These are phyloP conservation scores for Metschnikowia koreensis DNA, from an alignment of 805 yeast genomes.

Conservation along the genomic window DNA sequence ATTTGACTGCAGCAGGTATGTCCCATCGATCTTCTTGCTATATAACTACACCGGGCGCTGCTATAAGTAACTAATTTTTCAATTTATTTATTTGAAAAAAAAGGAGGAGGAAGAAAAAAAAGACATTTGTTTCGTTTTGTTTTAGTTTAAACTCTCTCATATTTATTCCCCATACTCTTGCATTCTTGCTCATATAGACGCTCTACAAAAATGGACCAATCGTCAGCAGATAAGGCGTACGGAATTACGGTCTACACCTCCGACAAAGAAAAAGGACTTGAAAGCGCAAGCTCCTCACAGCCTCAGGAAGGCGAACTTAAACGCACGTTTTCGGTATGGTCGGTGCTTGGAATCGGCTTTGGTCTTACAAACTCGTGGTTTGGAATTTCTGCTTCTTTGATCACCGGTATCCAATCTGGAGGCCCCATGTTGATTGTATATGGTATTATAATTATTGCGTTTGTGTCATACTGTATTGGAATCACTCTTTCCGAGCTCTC, in stretches of 20 bases:
- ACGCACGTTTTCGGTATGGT: conserved; percentile 39
- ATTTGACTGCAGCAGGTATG: not conserved
- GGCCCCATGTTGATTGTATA: conserved; percentile 42
- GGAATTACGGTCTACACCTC: conserved; percentile 12
- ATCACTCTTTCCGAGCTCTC: conserved; percentile 40
- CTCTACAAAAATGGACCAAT: not conserved
- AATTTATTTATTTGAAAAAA: too few species aligned
- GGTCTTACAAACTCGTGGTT: conserved; percentile 45
- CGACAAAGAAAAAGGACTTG: conserved; percentile 13
- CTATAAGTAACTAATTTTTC: not conserved
- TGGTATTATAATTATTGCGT: conserved; percentile 40
- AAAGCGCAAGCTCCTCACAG: conserved; percentile 8
- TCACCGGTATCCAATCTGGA: conserved; percentile 42
- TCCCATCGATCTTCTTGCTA: not conserved
- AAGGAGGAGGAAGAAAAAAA: too few species aligned
- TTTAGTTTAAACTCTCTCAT: not conserved
- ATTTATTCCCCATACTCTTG: not conserved
- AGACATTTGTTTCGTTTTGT: not conserved
- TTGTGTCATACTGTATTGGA: conserved; percentile 37
- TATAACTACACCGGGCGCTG: not conserved
- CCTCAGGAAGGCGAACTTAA: conserved; percentile 24
- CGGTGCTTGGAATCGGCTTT: conserved; percentile 41
- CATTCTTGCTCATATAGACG: not conserved
- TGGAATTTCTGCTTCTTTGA: conserved; percentile 40
- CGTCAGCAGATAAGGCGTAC: conserved; percentile 8